Conservation (phyloP, 768 basidiomycete species). For the Tylopilus plumbeoviolaceoides region DNA sequence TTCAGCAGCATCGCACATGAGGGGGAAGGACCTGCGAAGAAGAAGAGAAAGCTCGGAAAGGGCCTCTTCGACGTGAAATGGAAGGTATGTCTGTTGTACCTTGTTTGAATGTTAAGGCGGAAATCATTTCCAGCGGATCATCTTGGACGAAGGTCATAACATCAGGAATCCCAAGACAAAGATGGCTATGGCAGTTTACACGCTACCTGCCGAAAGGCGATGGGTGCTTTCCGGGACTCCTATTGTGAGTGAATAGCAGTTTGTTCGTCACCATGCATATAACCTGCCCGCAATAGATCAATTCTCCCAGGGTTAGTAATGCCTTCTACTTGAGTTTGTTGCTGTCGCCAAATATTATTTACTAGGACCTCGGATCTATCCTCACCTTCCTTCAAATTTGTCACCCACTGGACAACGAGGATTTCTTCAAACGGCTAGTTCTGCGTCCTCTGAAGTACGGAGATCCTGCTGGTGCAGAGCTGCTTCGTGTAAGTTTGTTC, state of each 20-base stretch:
- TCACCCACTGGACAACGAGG: slow-evolving; percentile 75
- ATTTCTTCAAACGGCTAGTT: slow-evolving; percentile 76
- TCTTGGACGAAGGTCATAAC: slow-evolving; percentile 86
- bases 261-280: not conserved
- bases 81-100: slow-evolving; percentile 51
- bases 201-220: slow-evolving; percentile 62
- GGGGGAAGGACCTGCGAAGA: slow-evolving; percentile 34
- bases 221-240: slow-evolving; percentile 87
- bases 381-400: slow-evolving; percentile 85
- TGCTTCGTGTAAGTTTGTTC: slow-evolving; percentile 54
- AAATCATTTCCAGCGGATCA: slow-evolving; percentile 48
- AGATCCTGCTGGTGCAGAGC: slow-evolving; percentile 59
- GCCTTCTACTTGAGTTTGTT: not conserved
- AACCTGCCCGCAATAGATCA: slow-evolving; percentile 47
- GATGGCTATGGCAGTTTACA: slow-evolving; percentile 68
- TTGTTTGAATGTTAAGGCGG: not conserved
- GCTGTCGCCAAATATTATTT: not conserved
- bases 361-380: slow-evolving; percentile 83
- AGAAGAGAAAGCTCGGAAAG: slow-evolving; percentile 57
- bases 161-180: slow-evolving; percentile 87
- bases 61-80: slow-evolving; percentile 69
- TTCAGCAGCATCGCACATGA: slow-evolving; percentile 8
- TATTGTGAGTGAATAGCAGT: slow-evolving; percentile 54
- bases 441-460: slow-evolving; percentile 75
- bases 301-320: slow-evolving; percentile 59